Base-by-base conservation (phyloP, 2,329 filamentous ascomycete species). In the Chrysoporthe austroafricana region DNA sequence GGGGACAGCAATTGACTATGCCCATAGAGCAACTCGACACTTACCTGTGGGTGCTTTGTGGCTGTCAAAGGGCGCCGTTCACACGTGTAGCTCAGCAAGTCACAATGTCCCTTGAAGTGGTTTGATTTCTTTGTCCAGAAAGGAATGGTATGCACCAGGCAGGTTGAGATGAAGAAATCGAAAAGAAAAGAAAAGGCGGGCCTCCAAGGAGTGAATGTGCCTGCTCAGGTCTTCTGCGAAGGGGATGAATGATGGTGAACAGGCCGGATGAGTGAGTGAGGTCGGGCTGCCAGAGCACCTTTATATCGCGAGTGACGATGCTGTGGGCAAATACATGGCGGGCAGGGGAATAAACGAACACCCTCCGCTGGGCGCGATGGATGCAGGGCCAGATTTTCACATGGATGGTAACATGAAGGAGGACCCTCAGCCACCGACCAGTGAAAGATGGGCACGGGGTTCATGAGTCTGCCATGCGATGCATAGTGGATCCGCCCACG, bases 131-230 rank as follows among this genome's bases (percentile, higher is more conserved):
- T 57, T 64, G 56, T 60, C 32, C 21, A 71, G 75, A 32, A 79
- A 76, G 74, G 76, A 78, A 75, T 71, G 74, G 77, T 76, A 73
- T 82, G 80, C 80, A 74, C 81, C 80, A 79, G 80, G 80, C 81
- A 76, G 73, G 56, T 69, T 74, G 70, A 71, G 71, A 69, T 60
- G 74, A 75, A 66, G 70, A 68, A 72, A 70, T 67, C 71, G 68
- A 73, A 69, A 69, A 68, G 72, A 62, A 56, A 43, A 36, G 63
- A 64, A 75, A 74, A 76, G 76, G 60, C 76, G 75, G 74, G 77
- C 77, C 79, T 78, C 74, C 70, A 79, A 76, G 72, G 75, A 78
- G 75, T 75, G 77, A 78, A 77, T 71, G 75, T 75, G 73, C 71
- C 74, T 76, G 68, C 73, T 75, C 71, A 73, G 73, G 71, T 70